A percentile compares a stretch with the other conserved stretches of the same genome.
phyloP scores from a whole-genome alignment of 176 grass and related monocot species.

The Oryza meridionalis region DNA sequence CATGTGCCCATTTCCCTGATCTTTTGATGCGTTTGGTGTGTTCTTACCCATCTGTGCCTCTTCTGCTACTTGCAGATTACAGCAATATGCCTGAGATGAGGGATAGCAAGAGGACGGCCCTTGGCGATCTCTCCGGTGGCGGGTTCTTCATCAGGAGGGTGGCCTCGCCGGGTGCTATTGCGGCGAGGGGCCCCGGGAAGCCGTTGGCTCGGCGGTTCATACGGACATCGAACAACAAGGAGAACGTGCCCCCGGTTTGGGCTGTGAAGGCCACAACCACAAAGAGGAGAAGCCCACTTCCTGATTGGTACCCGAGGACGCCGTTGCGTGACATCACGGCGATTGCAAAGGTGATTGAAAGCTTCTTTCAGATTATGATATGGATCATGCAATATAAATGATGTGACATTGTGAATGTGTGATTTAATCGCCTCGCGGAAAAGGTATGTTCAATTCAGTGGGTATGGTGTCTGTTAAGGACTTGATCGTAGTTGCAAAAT shows the following conservation, averaged over 20 bases:
- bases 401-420: constrained; percentile 1
- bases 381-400: neutral
- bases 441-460: too few relatives aligned
- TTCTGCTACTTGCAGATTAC: constrained; percentile 22
- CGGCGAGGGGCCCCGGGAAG: constrained; percentile 31
- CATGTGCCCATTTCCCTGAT: constrained; percentile 5
- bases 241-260: constrained; percentile 46
- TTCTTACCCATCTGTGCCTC: constrained; percentile 27
- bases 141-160: constrained; percentile 79
- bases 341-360: constrained; percentile 52
- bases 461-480: neutral
- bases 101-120: constrained; percentile 37
- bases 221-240: constrained; percentile 47
- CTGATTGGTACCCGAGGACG: constrained; percentile 75
- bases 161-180: constrained; percentile 47
- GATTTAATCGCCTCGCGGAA: neutral
- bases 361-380: constrained; percentile 9
- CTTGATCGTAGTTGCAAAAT: neutral
- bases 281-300: constrained; percentile 68
- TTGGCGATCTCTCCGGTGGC: constrained; percentile 37
- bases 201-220: constrained; percentile 27
- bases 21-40: constrained; percentile 6
- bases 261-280: constrained; percentile 27
- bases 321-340: constrained; percentile 71
- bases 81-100: constrained; percentile 51